Percentiles rank a stretch among this genome's conserved stretches.
phyloP scores from a whole-genome alignment of 2,329 filamentous ascomycete species.

The Trichophyton verrucosum region DNA sequence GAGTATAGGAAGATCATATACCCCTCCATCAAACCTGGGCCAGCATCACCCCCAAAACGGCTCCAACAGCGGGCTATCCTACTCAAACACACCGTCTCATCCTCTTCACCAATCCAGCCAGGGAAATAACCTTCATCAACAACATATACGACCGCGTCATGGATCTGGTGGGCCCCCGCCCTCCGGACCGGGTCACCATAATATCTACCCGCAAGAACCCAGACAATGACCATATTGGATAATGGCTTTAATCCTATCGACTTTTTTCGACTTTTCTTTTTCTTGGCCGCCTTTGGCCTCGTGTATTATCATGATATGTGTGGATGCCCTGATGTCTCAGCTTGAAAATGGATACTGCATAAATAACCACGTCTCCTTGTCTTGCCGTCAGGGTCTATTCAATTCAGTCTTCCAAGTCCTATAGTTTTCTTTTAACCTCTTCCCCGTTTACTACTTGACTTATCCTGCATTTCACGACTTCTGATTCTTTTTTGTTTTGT shows the following conservation, averaged over 20 bases:
- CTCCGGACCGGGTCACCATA: slow-evolving; percentile 5
- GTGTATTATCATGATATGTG: background rate
- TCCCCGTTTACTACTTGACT: background rate
- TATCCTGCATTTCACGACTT: background rate
- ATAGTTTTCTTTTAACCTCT: background rate
- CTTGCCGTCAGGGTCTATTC: background rate
- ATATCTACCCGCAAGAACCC: slow-evolving; percentile 7
- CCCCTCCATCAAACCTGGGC: slow-evolving; percentile 26
- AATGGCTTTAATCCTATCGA: background rate
- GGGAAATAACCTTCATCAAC: background rate
- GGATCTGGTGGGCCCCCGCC: slow-evolving; percentile 2
- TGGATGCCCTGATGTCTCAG: background rate
- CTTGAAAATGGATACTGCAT: background rate
- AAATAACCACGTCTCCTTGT: background rate
- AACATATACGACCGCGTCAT: slow-evolving; percentile 4
- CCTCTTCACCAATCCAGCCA: background rate
- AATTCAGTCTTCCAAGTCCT: background rate
- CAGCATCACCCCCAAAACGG: slow-evolving; percentile 14
- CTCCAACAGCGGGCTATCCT: background rate
- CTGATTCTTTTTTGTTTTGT: background rate
- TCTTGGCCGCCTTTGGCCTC: background rate
- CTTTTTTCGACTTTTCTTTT: background rate
- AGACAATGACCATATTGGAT: slow-evolving; percentile 3
- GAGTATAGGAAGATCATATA: slow-evolving; percentile 27
- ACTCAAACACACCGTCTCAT: background rate